Base-by-base conservation (phyloP, 495 filamentous ascomycete genomes). In the Penicillium simplicissimum region DNA sequence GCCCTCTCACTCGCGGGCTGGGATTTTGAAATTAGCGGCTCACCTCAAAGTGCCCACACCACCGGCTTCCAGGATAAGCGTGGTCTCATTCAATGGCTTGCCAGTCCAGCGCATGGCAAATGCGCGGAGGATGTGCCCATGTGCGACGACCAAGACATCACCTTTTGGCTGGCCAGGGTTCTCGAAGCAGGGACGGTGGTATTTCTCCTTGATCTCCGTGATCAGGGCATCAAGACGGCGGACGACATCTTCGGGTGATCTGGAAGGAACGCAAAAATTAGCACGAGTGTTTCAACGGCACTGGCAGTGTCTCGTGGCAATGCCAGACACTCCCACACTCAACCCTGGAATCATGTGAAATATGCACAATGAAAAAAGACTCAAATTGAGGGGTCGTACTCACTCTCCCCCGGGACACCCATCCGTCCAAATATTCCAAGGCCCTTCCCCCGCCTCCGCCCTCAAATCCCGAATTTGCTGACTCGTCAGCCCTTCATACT, bases 21-120 rank as follows among this genome's bases (percentile, higher is more conserved):
- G 19, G 9, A 10, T n/a, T n/a, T n/a, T n/a, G n/a, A n/a, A n/a
- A n/a, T n/a, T n/a, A n/a, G 14, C 8, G 13, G 66, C 80, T 67
- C 71, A 87, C 84, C 84, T 93, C 66, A 97, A 73, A 1, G 90
- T 91, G 0, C 89, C 92, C 7, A 97, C 90, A 67, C 92, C 92
- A 25, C 93, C 93, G 3, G 93, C 92, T 70, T 91, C 87, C 8
- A 93, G 57, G 51, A 85, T 77, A 42, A 79, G 64, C 34, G 81
- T 68, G 1, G 81, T 82, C 40, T 80, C 78, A 10, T 72, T 79
- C 64, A 97, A 73, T 19, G 86, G 81, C 71, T 89, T 87, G 0
- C 84, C 82, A 0, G 86, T 81, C 93, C 93, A 97, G 19, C 93
- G 81, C 86, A 96, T 93, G 6, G 92, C 90, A 74, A 97, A 96